Base-by-base conservation (phyloP, 2,329 filamentous ascomycete genomes). In the Aspergillus alliaceus region DNA sequence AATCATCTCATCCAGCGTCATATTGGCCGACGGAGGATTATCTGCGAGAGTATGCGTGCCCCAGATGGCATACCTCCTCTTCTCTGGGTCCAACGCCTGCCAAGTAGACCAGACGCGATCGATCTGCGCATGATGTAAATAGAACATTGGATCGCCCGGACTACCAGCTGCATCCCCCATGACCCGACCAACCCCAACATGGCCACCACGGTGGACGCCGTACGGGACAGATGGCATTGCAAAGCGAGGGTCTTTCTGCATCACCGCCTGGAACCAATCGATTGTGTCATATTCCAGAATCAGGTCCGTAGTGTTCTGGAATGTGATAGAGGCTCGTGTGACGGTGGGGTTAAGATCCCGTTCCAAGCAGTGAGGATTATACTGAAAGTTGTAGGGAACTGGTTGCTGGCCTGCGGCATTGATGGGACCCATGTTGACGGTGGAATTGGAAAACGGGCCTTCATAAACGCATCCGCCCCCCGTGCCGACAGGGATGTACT, bases 111-210 rank as follows among this genome's bases (percentile, higher is more conserved):
- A 60, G 2, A 55, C 18, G 9, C 56, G 55, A 25, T 60, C 58
- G n/a, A 60, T 37, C 48, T 52, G 50, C 7, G 46, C 58, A 39
- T 60, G 58, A 22, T 60, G 58, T n/a, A 58, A n/a, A 22, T 22
- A 60, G 22, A 60, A 60, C 32, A 42, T 34, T 11, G 58, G 55
- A 22, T 60, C 58, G 6, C 39, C 51, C 2, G 58, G 52, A 6
- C 54, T 58, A 27, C 32, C 51, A 22, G 47, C 46, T 3, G 53
- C 40, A 29, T 59, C 57, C 7, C 42, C 50, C 51, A 57, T 47
- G 25, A 44, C 40, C 18, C 27, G 24, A 7, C 57, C 57, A 5
- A 57, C 22, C 2, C 50, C 37, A 0, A 52, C 35, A 51, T 59
- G 57, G 1, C 57, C 57, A 3, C 32, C 53, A 1, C 42, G 35